Conservation (phyloP, 441 rosid genomes). For the Croton laevigatus region DNA sequence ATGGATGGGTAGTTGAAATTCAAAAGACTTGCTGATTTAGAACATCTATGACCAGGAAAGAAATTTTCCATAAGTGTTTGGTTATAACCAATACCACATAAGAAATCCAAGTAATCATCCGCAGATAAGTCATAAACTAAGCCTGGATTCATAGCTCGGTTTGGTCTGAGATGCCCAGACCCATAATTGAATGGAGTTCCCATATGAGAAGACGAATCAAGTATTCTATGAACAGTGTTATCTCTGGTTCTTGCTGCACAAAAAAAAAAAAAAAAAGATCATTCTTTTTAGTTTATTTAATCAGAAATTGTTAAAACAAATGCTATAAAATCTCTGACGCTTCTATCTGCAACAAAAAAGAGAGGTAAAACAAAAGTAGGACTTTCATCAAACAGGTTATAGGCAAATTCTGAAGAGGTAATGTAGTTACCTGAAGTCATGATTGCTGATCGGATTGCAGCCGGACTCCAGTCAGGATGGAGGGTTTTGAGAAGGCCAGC, state of each 20-base stretch:
- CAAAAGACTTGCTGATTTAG: constrained; percentile 21
- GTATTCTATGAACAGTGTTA: constrained; percentile 41
- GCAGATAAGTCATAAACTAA: constrained; percentile 45
- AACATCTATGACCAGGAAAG: constrained; percentile 29
- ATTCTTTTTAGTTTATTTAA: background rate
- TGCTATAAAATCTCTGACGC: too few species aligned
- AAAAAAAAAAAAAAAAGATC: background rate
- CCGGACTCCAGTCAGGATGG: constrained; percentile 58
- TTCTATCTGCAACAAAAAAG: background rate
- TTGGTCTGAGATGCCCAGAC: constrained; percentile 61
- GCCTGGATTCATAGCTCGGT: constrained; percentile 63
- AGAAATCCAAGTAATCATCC: constrained; percentile 53
- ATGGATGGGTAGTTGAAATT: constrained; percentile 67
- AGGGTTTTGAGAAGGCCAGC: constrained; percentile 47
- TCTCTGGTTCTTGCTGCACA: constrained; percentile 53
- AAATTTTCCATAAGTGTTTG: constrained; percentile 30
- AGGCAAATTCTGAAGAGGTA: too few species aligned
- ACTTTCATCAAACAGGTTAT: too few species aligned
- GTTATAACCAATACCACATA: constrained; percentile 56
- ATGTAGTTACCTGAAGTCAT: constrained; percentile 46
- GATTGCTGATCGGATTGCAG: constrained; percentile 62
- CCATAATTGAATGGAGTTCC: constrained; percentile 59
- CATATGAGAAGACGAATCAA: constrained; percentile 24
- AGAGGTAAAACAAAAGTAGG: too few species aligned
- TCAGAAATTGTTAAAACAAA: too few species aligned